Conservation (phyloP, 2,329 filamentous ascomycete species). For the Neoscytalidium dimidiatum region DNA sequence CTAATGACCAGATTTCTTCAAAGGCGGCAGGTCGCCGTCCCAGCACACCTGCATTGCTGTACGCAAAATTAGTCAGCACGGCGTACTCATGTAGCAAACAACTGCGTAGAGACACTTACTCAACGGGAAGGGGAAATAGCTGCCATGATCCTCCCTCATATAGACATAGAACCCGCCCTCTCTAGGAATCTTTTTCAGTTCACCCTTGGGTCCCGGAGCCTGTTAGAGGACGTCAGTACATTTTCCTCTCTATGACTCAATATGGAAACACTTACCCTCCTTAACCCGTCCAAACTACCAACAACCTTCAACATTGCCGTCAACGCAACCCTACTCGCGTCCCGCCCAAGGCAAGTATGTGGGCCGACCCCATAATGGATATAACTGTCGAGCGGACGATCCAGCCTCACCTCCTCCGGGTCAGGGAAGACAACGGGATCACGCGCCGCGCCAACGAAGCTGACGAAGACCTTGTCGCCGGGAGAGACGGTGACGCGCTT, state of each 20-base stretch:
- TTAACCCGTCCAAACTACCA: conserved; percentile 62
- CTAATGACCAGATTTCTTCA: not conserved
- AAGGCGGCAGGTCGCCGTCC: conserved; percentile 22
- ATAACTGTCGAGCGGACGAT: conserved; percentile 65
- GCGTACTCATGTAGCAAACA: conserved; percentile 33
- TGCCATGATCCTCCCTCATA: conserved; percentile 25
- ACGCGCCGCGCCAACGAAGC: conserved; percentile 51
- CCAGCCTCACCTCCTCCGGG: conserved; percentile 62
- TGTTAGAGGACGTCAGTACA: not conserved
- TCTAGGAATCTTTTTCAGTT: conserved; percentile 65
- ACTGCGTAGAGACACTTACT: conserved; percentile 35
- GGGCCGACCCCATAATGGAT: conserved; percentile 65
- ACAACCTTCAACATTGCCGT: conserved; percentile 69
- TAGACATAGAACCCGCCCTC: conserved; percentile 24
- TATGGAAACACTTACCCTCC: conserved; percentile 38
- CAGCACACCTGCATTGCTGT: conserved; percentile 26
- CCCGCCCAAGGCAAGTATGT: conserved; percentile 63
- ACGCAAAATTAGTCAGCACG: conserved; percentile 28
- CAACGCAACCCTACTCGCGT: conserved; percentile 63
- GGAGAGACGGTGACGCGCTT: conserved; percentile 52
- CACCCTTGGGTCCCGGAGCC: conserved; percentile 64
- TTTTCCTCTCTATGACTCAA: not conserved
- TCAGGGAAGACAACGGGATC: conserved; percentile 58
- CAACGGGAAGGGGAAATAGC: conserved; percentile 27
- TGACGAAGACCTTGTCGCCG: conserved; percentile 64